These are phyloP conservation scores for Borealophlyctis nickersoniae DNA, from an alignment of 192 early-diverging fungal genomes.

Conservation along the genomic window DNA sequence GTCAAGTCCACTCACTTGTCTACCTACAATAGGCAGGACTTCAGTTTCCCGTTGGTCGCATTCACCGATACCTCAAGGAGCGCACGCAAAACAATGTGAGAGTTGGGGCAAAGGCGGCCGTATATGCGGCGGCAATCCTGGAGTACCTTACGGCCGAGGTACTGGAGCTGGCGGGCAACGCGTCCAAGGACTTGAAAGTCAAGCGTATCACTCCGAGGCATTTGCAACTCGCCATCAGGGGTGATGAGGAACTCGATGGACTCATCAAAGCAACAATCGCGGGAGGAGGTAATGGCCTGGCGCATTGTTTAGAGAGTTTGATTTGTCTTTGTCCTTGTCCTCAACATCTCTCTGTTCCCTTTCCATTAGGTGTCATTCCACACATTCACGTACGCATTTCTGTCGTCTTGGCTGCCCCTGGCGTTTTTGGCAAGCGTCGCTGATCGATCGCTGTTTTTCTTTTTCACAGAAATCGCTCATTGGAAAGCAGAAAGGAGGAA, in stretches of 20 bases:
- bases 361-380: constrained; percentile 39
- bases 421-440: neutral
- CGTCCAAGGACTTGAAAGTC: constrained; percentile 84
- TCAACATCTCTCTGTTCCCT: neutral
- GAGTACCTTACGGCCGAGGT: constrained; percentile 94
- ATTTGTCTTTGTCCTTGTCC: neutral
- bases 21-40: constrained; percentile 28
- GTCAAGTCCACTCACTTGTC: neutral
- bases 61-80: constrained; percentile 88
- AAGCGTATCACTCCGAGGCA: constrained; percentile 89
- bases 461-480: constrained; percentile 31
- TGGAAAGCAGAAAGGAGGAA: constrained; percentile 19
- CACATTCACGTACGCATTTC: constrained; percentile 32
- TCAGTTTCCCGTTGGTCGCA: constrained; percentile 89
- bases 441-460: neutral
- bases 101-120: constrained; percentile 86
- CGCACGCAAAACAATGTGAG: constrained; percentile 75
- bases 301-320: constrained; percentile 2
- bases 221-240: constrained; percentile 86
- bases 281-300: constrained; percentile 54
- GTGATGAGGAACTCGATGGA: constrained; percentile 87
- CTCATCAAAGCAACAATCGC: constrained; percentile 89
- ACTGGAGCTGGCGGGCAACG: constrained; percentile 89
- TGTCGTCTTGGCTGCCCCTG: neutral
- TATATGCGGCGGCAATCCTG: constrained; percentile 86